Conservation (phyloP, 2,329 filamentous ascomycete species). For the Ceratocystis eucalypticola region DNA sequence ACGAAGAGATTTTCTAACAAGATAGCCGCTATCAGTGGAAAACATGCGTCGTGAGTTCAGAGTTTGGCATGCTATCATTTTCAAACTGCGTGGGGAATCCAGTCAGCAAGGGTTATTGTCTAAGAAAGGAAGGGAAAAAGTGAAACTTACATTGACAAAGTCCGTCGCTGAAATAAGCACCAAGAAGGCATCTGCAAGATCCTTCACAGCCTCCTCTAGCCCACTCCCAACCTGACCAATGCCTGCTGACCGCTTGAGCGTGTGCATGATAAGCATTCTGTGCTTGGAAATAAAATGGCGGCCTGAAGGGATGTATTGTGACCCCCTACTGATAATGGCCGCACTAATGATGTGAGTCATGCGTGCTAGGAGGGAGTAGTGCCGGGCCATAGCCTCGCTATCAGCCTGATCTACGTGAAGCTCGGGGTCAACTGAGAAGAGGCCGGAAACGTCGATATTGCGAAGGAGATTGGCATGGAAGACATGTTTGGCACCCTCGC, state of each 20-base stretch:
- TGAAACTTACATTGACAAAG: conserved; percentile 63
- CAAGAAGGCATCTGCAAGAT: conserved; percentile 74
- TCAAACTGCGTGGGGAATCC: conserved; percentile 27
- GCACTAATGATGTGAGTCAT: conserved; percentile 71
- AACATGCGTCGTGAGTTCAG: conserved; percentile 25
- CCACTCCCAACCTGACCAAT: conserved; percentile 40
- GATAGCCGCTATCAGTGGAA: conserved; percentile 5
- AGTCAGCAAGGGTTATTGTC: background rate
- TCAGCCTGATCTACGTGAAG: conserved; percentile 62
- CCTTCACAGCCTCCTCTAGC: conserved; percentile 51
- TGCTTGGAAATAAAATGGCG: conserved; percentile 71
- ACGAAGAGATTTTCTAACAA: background rate
- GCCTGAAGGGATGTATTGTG: conserved; percentile 69
- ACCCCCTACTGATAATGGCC: conserved; percentile 65
- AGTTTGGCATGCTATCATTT: conserved; percentile 28
- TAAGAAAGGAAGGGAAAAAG: conserved; percentile 4
- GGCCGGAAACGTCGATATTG: conserved; percentile 62
- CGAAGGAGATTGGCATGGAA: conserved; percentile 80
- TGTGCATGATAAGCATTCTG: conserved; percentile 68
- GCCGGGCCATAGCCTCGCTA: conserved; percentile 57
- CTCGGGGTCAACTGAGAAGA: conserved; percentile 85
- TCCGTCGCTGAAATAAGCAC: conserved; percentile 68
- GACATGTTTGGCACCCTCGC: conserved; percentile 72
- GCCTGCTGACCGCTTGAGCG: conserved; percentile 79
- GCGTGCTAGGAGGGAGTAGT: conserved; percentile 70